Conservation (phyloP, 306 rosid genomes). For the barrel medic (Medicago truncatula) region DNA sequence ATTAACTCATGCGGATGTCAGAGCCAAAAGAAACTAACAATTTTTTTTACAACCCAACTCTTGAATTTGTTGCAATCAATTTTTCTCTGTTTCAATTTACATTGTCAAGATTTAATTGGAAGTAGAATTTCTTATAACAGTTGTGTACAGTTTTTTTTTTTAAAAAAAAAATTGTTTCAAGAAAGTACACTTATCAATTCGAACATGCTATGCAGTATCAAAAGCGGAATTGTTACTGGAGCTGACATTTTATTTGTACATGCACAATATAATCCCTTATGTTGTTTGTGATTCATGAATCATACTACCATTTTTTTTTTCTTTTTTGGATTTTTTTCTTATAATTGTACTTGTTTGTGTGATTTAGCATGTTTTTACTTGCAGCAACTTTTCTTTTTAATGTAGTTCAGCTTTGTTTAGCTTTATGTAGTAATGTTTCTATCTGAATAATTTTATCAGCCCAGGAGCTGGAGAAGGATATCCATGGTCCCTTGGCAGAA, state of each 20-base stretch:
- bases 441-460: constrained; percentile 66
- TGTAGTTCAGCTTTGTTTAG: constrained; percentile 6
- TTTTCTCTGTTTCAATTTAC: constrained; percentile 1
- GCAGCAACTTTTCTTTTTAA: constrained; percentile 27
- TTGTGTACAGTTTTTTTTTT: background rate
- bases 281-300: constrained; percentile 4
- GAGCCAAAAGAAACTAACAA: background rate
- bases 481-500: constrained; percentile 70
- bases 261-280: constrained; percentile 18
- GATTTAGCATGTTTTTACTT: constrained; percentile 21
- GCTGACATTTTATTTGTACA: constrained; percentile 15
- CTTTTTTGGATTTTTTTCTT: background rate
- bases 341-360: constrained; percentile 23
- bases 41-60: background rate
- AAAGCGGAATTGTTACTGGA: background rate
- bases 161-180: constrained; percentile 2
- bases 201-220: background rate
- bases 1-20: background rate
- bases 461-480: constrained; percentile 93
- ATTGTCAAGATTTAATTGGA: background rate
- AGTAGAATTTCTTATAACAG: constrained; percentile 5
- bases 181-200: constrained; percentile 10
- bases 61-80: background rate
- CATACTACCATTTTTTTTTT: background rate
- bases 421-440: constrained; percentile 40